Percentiles rank a stretch among this genome's conserved stretches.
These are phyloP conservation scores for Aspergillus awamori DNA, from an alignment of 2,329 filamentous ascomycete genomes.

Conservation along the genomic window DNA sequence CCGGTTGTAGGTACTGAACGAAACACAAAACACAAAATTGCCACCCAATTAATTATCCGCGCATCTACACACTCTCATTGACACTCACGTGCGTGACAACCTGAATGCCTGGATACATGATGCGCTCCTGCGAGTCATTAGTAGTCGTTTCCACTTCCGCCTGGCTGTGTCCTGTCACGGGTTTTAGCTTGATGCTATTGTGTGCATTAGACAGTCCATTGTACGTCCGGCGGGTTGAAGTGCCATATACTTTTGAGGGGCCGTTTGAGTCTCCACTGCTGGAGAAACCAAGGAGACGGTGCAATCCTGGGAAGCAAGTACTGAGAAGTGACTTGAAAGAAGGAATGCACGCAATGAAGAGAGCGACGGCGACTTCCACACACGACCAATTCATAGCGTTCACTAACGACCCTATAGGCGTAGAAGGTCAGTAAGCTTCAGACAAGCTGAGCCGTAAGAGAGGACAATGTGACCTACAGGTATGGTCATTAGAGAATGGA, in stretches of 20 bases:
- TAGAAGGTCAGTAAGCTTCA: neutral
- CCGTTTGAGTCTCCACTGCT: neutral
- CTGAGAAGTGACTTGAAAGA: constrained; percentile 25
- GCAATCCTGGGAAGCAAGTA: constrained; percentile 17
- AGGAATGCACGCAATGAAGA: constrained; percentile 28
- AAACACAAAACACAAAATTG: neutral
- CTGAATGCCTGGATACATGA: constrained; percentile 15
- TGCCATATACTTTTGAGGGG: constrained; percentile 21
- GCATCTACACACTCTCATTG: neutral
- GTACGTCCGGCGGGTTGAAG: constrained; percentile 15
- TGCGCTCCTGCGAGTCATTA: constrained; percentile 18
- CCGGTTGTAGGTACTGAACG: no score
- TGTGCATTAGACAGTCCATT: constrained; percentile 11
- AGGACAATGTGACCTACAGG: constrained; percentile 17
- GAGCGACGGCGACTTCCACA: constrained; percentile 23
- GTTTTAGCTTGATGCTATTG: constrained; percentile 12
- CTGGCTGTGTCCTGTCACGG: constrained; percentile 7
- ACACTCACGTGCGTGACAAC: constrained; percentile 3
- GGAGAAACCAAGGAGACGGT: constrained; percentile 18
- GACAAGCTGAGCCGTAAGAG: neutral
- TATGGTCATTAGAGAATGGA: constrained; percentile 21
- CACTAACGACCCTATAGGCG: constrained; percentile 21
- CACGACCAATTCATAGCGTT: constrained; percentile 27
- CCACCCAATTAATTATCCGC: neutral
- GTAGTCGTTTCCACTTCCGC: constrained; percentile 13